A percentile compares a stretch with the other conserved stretches of the same genome.
Conservation (phyloP, 1,139 yeast species). For the Pichia sp. region DNA sequence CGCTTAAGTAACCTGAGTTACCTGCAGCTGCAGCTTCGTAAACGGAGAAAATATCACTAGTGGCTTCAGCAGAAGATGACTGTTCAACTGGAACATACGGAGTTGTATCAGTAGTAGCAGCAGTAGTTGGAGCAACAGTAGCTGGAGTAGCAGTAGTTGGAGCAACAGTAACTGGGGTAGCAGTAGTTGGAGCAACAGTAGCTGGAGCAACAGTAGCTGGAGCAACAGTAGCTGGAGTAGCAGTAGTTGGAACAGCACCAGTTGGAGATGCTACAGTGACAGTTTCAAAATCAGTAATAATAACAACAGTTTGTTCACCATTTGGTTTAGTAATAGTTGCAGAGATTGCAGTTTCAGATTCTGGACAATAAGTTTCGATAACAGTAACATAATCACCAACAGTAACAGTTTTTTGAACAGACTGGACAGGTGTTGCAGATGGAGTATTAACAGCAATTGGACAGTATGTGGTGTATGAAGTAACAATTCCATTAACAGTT, state of each 20-base stretch:
- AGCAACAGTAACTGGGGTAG: slow-evolving; percentile 15
- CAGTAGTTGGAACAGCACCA: slow-evolving; percentile 1
- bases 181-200: slow-evolving; percentile 1
- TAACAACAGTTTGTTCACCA: slow-evolving; percentile 3
- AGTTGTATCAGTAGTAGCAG: too few relatives aligned
- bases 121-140: neutral
- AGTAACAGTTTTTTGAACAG: slow-evolving; percentile 3
- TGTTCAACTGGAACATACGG: too few relatives aligned
- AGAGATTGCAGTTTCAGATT: slow-evolving; percentile 12
- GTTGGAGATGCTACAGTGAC: neutral
- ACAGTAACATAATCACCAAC: slow-evolving; percentile 7
- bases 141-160: slow-evolving; percentile 8
- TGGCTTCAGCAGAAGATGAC: slow-evolving; percentile 1
- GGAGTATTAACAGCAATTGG: slow-evolving; percentile 1
- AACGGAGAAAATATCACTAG: neutral
- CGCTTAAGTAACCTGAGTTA: slow-evolving; percentile 5
- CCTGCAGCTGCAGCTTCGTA: slow-evolving; percentile 11
- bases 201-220: slow-evolving; percentile 9
- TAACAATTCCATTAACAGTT: slow-evolving; percentile 4
- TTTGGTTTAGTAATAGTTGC: slow-evolving; percentile 16
- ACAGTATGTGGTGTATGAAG: slow-evolving; percentile 10
- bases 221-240: slow-evolving; percentile 31
- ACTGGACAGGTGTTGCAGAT: neutral
- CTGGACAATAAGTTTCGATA: slow-evolving; percentile 14
- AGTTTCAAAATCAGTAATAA: slow-evolving; percentile 5